phyloP scores from a whole-genome alignment of 257 asterid species.

The Jacaranda copaia region DNA sequence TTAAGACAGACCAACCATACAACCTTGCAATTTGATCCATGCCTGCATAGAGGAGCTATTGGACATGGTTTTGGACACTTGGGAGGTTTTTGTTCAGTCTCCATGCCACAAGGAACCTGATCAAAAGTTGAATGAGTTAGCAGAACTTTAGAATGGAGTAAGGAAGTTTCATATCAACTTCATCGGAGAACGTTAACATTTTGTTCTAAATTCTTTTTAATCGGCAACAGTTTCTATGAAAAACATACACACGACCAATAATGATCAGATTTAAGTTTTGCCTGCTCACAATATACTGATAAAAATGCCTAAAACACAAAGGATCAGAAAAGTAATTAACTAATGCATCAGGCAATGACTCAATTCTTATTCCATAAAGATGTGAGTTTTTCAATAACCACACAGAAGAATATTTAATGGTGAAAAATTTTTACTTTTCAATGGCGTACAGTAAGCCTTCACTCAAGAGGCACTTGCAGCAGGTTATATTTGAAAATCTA shows the following conservation, averaged over 20 bases:
- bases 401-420: not conserved
- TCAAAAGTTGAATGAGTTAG: constrained; percentile 40
- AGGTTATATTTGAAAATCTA: constrained; percentile 11
- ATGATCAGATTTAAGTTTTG: not conserved
- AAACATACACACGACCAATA: constrained; percentile 1
- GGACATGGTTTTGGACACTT: constrained; percentile 79
- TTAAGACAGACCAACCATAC: constrained; percentile 25
- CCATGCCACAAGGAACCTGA: constrained; percentile 99
- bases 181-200: too few relatives aligned
- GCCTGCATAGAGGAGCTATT: constrained; percentile 75
- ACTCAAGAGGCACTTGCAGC: not conserved
- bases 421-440: not conserved
- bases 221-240: too few relatives aligned
- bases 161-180: constrained; percentile 10
- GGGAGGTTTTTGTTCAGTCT: constrained; percentile 86
- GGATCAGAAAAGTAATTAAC: not conserved
- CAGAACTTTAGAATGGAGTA: constrained; percentile 9
- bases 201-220: too few relatives aligned
- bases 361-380: not conserved
- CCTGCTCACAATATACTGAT: not conserved
- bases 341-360: constrained; percentile 12
- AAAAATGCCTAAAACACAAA: not conserved
- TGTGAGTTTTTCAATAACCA: not conserved
- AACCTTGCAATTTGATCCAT: constrained; percentile 74
- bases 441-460: not conserved